A percentile compares a stretch with the other conserved stretches of the same genome.
These are phyloP conservation scores for Limnomonas spitsbergensis DNA, from an alignment of 139 green algal species.

Conservation along the genomic window DNA sequence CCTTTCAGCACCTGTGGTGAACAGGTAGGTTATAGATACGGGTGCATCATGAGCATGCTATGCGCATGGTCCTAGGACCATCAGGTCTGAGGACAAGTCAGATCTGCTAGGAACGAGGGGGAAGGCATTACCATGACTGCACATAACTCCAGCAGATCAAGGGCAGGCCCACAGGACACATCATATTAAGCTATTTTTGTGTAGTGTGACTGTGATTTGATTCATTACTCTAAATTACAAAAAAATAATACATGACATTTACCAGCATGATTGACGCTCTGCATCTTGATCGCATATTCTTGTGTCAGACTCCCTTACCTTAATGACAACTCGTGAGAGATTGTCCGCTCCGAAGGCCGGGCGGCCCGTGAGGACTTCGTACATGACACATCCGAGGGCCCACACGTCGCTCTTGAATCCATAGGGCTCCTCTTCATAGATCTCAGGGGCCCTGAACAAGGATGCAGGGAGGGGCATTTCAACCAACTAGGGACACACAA, in stretches of 20 bases:
- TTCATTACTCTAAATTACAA: no score
- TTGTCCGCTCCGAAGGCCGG: slow-evolving; percentile 45
- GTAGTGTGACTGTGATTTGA: no score
- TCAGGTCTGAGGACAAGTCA: neutral
- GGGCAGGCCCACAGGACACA: no score
- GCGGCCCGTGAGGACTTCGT: slow-evolving; percentile 43
- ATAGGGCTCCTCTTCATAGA: slow-evolving; percentile 52
- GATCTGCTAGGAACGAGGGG: neutral
- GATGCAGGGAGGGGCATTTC: neutral
- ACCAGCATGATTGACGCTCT: no score
- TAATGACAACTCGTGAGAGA: slow-evolving; percentile 33
- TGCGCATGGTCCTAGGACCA: neutral
- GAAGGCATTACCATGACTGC: neutral
- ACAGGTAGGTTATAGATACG: neutral
- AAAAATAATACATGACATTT: no score
- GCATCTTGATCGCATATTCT: no score
- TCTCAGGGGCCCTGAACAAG: slow-evolving; percentile 41
- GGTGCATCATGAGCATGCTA: neutral
- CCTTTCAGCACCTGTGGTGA: slow-evolving; percentile 35
- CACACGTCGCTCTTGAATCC: slow-evolving; percentile 50
- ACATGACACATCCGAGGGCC: slow-evolving; percentile 54
- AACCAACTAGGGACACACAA: neutral
- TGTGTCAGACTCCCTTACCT: no score
- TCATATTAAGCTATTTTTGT: no score
- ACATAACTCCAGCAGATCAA: no score